These are phyloP conservation scores for Calonectria leucothoes DNA, from an alignment of 2,329 filamentous ascomycete genomes.

Conservation along the genomic window DNA sequence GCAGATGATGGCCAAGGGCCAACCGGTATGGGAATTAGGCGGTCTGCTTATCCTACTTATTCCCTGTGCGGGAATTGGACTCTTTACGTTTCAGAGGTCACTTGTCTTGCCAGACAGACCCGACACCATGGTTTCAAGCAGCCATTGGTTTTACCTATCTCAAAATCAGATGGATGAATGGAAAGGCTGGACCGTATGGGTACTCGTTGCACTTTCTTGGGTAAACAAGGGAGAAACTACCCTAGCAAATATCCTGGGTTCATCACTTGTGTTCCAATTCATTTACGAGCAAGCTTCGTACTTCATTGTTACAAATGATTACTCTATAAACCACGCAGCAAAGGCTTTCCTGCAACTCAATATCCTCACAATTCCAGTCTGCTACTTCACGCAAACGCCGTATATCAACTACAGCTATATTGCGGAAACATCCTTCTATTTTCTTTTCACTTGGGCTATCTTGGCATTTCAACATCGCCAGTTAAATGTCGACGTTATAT, in stretches of 20 bases:
- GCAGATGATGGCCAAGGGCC: constrained; percentile 43
- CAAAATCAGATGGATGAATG: constrained; percentile 72
- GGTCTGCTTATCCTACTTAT: constrained; percentile 37
- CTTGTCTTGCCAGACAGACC: constrained; percentile 21
- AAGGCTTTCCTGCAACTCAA: constrained; percentile 49
- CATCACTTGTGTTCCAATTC: constrained; percentile 55
- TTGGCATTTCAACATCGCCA: constrained; percentile 53
- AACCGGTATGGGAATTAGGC: constrained; percentile 33
- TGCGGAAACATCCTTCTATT: constrained; percentile 71
- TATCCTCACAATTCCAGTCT: constrained; percentile 63
- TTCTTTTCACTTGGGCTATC: constrained; percentile 65
- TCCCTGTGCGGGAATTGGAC: constrained; percentile 31
- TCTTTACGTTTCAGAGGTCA: constrained; percentile 33
- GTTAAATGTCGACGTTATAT: constrained; percentile 55
- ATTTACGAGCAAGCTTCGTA: not conserved
- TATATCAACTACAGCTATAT: constrained; percentile 68
- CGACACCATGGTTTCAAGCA: not conserved
- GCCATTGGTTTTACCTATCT: constrained; percentile 37
- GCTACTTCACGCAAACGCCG: constrained; percentile 66
- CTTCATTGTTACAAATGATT: not conserved
- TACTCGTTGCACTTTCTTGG: constrained; percentile 67
- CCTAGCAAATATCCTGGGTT: constrained; percentile 38
- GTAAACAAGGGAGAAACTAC: constrained; percentile 48
- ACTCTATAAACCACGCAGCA: not conserved
- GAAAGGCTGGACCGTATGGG: constrained; percentile 73